Conservation (phyloP, 1,284 basidiomycete species). For the Cutaneotrichosporon sp. region DNA sequence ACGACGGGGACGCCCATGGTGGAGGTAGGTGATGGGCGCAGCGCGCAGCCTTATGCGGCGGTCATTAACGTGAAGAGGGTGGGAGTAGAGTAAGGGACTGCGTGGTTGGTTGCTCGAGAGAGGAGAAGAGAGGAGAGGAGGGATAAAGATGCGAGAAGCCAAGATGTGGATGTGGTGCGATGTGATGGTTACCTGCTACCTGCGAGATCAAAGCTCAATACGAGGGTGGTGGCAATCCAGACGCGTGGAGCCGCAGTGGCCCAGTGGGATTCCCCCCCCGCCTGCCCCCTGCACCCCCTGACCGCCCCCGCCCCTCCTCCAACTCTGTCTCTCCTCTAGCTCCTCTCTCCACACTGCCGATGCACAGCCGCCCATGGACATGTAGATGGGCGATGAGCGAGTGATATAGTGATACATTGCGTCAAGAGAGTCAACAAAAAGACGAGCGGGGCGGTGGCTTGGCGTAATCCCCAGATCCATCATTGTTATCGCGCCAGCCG, state of each 20-base stretch:
- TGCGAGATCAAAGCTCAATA: not conserved
- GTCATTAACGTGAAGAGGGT: not conserved
- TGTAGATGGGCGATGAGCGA: no score
- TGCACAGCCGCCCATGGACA: no score
- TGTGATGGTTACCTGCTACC: no score
- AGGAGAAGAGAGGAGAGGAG: not conserved
- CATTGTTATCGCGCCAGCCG: no score
- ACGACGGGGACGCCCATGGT: slow-evolving; percentile 58
- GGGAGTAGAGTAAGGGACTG: not conserved
- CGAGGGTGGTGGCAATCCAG: not conserved
- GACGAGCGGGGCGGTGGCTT: no score
- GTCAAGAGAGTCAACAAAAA: no score
- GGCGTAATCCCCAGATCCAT: not conserved
- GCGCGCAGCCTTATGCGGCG: not conserved
- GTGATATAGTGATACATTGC: no score
- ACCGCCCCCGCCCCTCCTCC: no score
- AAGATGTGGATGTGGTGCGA: not conserved
- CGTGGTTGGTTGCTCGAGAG: no score
- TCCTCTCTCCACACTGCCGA: no score
- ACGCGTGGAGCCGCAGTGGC: not conserved
- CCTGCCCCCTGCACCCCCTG: no score
- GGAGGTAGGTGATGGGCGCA: not conserved
- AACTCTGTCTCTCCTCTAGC: no score
- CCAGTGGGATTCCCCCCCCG: not conserved
- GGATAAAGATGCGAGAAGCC: not conserved